Evolutionary conservation across 2,329 filamentous ascomycete species (phyloP).

Genomic region (Arthroderma sp.): DNA sequence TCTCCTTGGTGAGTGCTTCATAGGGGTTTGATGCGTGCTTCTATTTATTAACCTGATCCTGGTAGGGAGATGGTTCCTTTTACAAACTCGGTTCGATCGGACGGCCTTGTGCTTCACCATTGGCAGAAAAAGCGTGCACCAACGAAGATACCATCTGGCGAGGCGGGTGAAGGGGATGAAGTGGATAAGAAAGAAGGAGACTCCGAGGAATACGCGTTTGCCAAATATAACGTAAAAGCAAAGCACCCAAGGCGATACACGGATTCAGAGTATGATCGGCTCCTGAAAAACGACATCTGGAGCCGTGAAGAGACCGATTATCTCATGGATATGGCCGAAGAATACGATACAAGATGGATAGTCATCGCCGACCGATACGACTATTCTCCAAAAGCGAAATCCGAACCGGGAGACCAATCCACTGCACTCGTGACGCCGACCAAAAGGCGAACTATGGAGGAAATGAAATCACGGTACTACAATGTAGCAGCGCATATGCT

Average conservation of each 20-base stretch:
- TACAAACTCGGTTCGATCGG: slow-evolving; percentile 61
- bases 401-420: slow-evolving; percentile 17
- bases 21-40: not conserved
- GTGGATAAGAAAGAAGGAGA: slow-evolving; percentile 19
- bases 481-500: slow-evolving; percentile 72
- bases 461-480: slow-evolving; percentile 86
- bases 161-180: slow-evolving; percentile 27
- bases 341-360: slow-evolving; percentile 82
- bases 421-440: slow-evolving; percentile 41
- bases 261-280: slow-evolving; percentile 70
- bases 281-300: slow-evolving; percentile 67
- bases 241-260: slow-evolving; percentile 63
- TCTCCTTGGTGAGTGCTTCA: slow-evolving; percentile 27
- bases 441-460: slow-evolving; percentile 61
- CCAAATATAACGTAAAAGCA: slow-evolving; percentile 77
- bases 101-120: slow-evolving; percentile 60
- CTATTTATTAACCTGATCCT: slow-evolving; percentile 13
- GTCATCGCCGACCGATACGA: slow-evolving; percentile 90
- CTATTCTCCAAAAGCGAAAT: slow-evolving; percentile 31
- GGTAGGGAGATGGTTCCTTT: slow-evolving; percentile 59
- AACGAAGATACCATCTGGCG: slow-evolving; percentile 21
- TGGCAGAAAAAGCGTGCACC: slow-evolving; percentile 58
- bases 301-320: slow-evolving; percentile 90
- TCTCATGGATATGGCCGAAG: slow-evolving; percentile 57
- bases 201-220: slow-evolving; percentile 46